A percentile compares a stretch with the other conserved stretches of the same genome.
phyloP scores from a whole-genome alignment of 2,329 filamentous ascomycete species.

The Botrytis deweyae region DNA sequence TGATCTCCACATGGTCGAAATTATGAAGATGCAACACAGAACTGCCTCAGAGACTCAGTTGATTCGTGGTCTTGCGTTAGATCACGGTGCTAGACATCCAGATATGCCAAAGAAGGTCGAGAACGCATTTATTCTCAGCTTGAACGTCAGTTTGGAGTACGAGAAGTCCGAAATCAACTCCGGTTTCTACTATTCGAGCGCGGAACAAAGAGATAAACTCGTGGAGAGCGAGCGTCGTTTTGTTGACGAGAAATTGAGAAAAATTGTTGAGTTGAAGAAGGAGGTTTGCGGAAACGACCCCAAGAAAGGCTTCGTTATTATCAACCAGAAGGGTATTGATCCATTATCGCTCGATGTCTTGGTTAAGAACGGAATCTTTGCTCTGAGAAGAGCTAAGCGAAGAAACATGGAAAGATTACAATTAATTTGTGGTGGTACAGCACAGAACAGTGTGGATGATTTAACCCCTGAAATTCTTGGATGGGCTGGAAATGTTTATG shows the following conservation, averaged over 20 bases:
- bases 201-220: slow-evolving; percentile 94
- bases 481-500: slow-evolving; percentile 95
- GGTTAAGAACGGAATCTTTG: slow-evolving; percentile 97
- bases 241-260: slow-evolving; percentile 93
- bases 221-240: slow-evolving; percentile 96
- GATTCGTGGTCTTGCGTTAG: slow-evolving; percentile 86
- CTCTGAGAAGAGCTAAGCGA: slow-evolving; percentile 89
- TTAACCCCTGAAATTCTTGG: slow-evolving; percentile 83
- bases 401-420: slow-evolving; percentile 99
- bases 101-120: slow-evolving; percentile 97
- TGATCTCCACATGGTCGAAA: slow-evolving; percentile 98
- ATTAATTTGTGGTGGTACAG: slow-evolving; percentile 83
- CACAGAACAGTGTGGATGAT: slow-evolving; percentile 97
- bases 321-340: slow-evolving; percentile 99
- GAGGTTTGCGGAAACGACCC: slow-evolving; percentile 90
- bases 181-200: slow-evolving; percentile 96
- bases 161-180: slow-evolving; percentile 99
- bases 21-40: slow-evolving; percentile 99
- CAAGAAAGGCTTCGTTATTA: slow-evolving; percentile 94
- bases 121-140: slow-evolving; percentile 90
- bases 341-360: slow-evolving; percentile 92
- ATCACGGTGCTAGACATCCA: slow-evolving; percentile 93
- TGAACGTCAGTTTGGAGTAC: slow-evolving; percentile 97
- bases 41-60: slow-evolving; percentile 94
- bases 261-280: slow-evolving; percentile 98